Conservation (phyloP, 2,329 filamentous ascomycete genomes). For the Aspergillus terreus region DNA sequence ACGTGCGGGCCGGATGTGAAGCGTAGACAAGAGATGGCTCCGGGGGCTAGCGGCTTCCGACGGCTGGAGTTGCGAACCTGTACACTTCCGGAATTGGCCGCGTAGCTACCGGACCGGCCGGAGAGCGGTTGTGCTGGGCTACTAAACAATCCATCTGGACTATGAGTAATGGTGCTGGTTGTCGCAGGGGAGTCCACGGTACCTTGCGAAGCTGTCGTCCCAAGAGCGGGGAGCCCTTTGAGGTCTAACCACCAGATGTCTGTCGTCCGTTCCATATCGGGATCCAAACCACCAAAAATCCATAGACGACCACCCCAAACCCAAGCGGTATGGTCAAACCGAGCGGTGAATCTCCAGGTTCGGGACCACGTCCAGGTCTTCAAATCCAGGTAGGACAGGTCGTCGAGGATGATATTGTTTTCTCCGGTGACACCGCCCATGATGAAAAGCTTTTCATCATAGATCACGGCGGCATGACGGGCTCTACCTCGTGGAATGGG, state of each 20-base stretch:
- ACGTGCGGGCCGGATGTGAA: conserved; percentile 85
- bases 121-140: conserved; percentile 32
- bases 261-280: conserved; percentile 94
- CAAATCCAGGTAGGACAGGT: conserved; percentile 93
- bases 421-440: conserved; percentile 93
- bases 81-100: conserved; percentile 66
- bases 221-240: conserved; percentile 82
- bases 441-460: conserved; percentile 95
- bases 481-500: conserved; percentile 85
- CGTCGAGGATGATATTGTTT: conserved; percentile 87
- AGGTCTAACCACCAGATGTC: conserved; percentile 98
- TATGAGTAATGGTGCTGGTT: conserved; percentile 34
- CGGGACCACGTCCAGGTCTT: conserved; percentile 98
- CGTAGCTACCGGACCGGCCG: conserved; percentile 54
- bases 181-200: conserved; percentile 42
- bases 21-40: conserved; percentile 82
- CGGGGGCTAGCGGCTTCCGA: conserved; percentile 63
- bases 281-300: conserved; percentile 92
- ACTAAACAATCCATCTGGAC: conserved; percentile 35
- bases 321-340: conserved; percentile 93
- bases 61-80: conserved; percentile 54
- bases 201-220: conserved; percentile 61
- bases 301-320: conserved; percentile 90
- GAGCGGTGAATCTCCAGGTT: conserved; percentile 89
- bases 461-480: conserved; percentile 86